Evolutionary conservation across 1,139 yeast genomes (phyloP), one percentile per base, ranked within the genome.

Genomic region (Sugiyamaella sp.): DNA sequence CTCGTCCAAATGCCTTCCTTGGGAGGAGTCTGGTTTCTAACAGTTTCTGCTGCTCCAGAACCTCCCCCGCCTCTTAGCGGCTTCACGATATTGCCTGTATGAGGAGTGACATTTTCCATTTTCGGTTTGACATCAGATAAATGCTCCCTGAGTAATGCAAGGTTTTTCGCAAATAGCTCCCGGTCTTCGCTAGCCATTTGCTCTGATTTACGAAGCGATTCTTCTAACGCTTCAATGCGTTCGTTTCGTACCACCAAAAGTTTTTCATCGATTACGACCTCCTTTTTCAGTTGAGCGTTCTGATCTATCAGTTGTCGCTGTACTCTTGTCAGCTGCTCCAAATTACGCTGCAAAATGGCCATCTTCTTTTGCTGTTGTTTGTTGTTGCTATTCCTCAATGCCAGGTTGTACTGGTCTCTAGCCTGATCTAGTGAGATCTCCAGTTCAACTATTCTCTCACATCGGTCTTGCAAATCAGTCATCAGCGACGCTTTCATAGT

Each of bases 181-280:
- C 83, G 74, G 60, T 84, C 88, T 48, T 74, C 71, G 20, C 73
- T 72, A 29, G 82, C 77, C 39, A 76, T 72, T 21, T 68, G 63
- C 59, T 82, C 84, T 54, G 84, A 82, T 17, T 80, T 81, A 44
- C 73, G 72, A 51, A 86, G 71, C 24, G 80, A 68, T 16, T 66
- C 63, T 61, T 84, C 85, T 55, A 87, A 73, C 40, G 78, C 76
- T 52, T 74, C 74, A 46, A 86, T 85, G 47, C 87, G 78, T 53
- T 76, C 77, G 57, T 82, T 83, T 52, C 90, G 76, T 24, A 82
- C 75, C 22, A 79, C 84, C 32, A 85, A 77, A 51, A 86, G 77
- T 62, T 81, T 79, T 57, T 82, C 82, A 46, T 84, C 77, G 14
- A 83, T 75, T 24, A 77, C 74, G 10, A 83, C 72, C 62, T 79